phyloP scores from a whole-genome alignment of 2,329 filamentous ascomycete species.

The Fusarium marasasianum region DNA sequence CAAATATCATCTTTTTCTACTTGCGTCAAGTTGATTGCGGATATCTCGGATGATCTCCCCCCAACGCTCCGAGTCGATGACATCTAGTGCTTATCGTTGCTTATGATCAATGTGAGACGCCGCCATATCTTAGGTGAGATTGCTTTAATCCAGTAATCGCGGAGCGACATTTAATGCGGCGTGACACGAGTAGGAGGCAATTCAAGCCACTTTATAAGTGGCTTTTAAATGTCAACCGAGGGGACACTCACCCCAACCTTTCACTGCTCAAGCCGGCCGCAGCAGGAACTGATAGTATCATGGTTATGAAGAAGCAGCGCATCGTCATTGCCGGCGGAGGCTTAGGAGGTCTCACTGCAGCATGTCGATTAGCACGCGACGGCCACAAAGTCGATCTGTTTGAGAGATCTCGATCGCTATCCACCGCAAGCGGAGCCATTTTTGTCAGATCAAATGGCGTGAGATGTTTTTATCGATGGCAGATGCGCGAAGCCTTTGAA shows the following conservation, averaged over 20 bases:
- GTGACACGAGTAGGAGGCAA: background rate
- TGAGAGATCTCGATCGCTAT: background rate
- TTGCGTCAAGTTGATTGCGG: no score
- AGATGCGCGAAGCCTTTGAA: conserved; percentile 3
- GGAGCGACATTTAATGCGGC: background rate
- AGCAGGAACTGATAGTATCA: fast-evolving
- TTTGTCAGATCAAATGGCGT: background rate
- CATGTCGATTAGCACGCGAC: background rate
- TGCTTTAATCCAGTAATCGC: fast-evolving
- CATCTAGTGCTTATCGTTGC: background rate
- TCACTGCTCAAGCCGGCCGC: fast-evolving
- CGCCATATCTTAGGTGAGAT: background rate
- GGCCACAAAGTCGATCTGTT: background rate
- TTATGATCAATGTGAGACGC: background rate
- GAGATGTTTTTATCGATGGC: background rate
- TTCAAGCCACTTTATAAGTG: background rate
- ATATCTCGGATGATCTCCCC: background rate
- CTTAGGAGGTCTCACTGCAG: background rate
- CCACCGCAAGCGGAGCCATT: background rate
- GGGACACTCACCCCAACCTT: fast-evolving
- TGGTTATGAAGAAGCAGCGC: background rate
- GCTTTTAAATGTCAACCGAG: fast-evolving
- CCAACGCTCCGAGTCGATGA: background rate
- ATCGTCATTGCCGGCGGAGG: conserved; percentile 1
- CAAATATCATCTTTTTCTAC: background rate